Evolutionary conservation across 306 rosid species (phyloP).

Genomic region (Gillenia trifoliata): DNA sequence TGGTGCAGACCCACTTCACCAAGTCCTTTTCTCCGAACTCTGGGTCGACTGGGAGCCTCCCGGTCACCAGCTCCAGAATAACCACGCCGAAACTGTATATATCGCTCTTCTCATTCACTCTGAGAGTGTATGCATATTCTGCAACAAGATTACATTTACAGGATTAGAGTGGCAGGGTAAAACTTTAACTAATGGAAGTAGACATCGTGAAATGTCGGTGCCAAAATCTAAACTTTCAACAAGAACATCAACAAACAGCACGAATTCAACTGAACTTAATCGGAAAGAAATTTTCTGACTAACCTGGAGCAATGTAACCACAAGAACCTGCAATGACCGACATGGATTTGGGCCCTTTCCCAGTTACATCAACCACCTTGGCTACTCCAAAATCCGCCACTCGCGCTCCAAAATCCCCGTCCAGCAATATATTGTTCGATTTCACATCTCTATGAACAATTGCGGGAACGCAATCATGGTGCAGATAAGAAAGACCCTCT

Average conservation of each 20-base stretch:
- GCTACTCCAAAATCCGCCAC: conserved; percentile 96
- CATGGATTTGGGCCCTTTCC: conserved; percentile 70
- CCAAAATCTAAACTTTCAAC: background rate
- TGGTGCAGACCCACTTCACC: conserved; percentile 85
- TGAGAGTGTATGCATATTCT: conserved; percentile 90
- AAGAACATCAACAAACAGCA: background rate
- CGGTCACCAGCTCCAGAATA: conserved; percentile 71
- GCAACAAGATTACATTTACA: conserved; percentile 15
- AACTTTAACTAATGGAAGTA: background rate
- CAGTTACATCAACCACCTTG: conserved; percentile 56
- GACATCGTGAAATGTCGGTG: background rate
- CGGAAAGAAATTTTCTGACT: background rate
- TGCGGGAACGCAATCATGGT: conserved; percentile 91
- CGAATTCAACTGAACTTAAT: background rate
- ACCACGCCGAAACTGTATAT: conserved; percentile 92
- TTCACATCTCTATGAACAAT: conserved; percentile 93
- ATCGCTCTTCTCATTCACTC: conserved; percentile 96
- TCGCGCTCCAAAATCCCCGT: conserved; percentile 70
- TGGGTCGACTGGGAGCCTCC: conserved; percentile 68
- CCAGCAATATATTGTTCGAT: conserved; percentile 84
- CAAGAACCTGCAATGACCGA: conserved; percentile 89
- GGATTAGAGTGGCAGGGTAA: background rate
- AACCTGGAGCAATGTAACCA: conserved; percentile 98
- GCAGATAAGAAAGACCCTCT: conserved; percentile 92
- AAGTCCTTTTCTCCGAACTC: conserved; percentile 89